phyloP scores from a whole-genome alignment of 192 early-diverging fungal species.

The Paraglomus occultum region DNA sequence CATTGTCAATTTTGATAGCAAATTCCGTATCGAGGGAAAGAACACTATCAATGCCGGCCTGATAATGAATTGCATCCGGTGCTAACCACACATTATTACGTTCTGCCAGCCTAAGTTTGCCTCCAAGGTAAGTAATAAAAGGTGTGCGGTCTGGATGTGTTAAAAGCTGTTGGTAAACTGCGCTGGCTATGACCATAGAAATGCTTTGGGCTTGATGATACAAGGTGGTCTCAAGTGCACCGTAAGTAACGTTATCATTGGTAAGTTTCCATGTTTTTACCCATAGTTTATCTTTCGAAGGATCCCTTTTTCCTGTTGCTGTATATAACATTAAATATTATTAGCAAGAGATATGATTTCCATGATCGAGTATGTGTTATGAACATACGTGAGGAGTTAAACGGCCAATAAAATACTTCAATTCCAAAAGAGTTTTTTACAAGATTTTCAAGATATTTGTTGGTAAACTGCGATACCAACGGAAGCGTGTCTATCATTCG shows the following conservation, averaged over 20 bases:
- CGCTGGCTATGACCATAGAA: slow-evolving; percentile 22
- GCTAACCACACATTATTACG: slow-evolving; percentile 6
- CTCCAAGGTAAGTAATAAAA: slow-evolving; percentile 18
- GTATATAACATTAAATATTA: too few relatives aligned
- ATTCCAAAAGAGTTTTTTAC: slow-evolving; percentile 30
- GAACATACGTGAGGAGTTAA: slow-evolving; percentile 14
- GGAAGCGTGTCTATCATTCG: slow-evolving; percentile 37
- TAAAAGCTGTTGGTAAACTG: slow-evolving; percentile 25
- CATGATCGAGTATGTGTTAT: too few relatives aligned
- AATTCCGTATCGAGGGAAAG: slow-evolving; percentile 32
- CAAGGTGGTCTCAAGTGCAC: background rate
- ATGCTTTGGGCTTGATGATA: slow-evolving; percentile 6
- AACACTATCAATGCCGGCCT: slow-evolving; percentile 31
- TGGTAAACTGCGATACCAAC: background rate
- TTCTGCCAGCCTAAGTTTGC: background rate
- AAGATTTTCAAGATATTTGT: slow-evolving; percentile 4
- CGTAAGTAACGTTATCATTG: background rate
- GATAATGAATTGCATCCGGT: slow-evolving; percentile 37
- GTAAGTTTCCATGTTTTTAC: slow-evolving; percentile 39
- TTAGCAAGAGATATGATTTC: too few relatives aligned
- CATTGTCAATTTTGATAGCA: slow-evolving; percentile 32
- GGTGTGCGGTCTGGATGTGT: slow-evolving; percentile 28
- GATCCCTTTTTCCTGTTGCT: background rate
- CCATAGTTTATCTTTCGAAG: slow-evolving; percentile 36
- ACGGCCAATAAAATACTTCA: slow-evolving; percentile 44